Conservation (phyloP, 495 filamentous ascomycete species). For the Daldinia grandis region DNA sequence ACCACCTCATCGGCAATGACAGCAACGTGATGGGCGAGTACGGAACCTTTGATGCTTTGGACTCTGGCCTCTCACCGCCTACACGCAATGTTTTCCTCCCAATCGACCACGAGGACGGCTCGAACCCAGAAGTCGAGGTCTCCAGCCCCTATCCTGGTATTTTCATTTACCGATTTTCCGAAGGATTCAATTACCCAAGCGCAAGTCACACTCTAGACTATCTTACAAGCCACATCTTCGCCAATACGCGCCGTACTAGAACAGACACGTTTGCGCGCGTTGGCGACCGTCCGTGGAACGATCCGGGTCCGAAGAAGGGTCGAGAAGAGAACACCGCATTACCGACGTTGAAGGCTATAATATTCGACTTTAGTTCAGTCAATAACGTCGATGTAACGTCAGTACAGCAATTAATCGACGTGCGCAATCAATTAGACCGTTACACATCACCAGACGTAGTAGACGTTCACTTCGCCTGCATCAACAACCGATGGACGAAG, state of each 20-base stretch:
- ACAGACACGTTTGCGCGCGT: slow-evolving; percentile 64
- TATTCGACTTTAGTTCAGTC: slow-evolving; percentile 94
- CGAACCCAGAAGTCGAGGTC: slow-evolving; percentile 84
- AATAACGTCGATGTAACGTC: slow-evolving; percentile 97
- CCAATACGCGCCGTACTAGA: slow-evolving; percentile 80
- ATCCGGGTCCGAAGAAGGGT: slow-evolving; percentile 74
- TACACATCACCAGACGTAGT: slow-evolving; percentile 85
- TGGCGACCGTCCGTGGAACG: slow-evolving; percentile 96
- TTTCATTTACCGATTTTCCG: slow-evolving; percentile 97
- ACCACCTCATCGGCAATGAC: slow-evolving; percentile 74
- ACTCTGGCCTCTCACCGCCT: slow-evolving; percentile 45
- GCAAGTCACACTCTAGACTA: slow-evolving; percentile 89
- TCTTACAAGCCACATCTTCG: slow-evolving; percentile 77
- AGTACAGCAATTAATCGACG: slow-evolving; percentile 93
- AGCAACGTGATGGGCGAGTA: slow-evolving; percentile 50
- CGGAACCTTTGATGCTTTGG: slow-evolving; percentile 56
- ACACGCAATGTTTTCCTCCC: slow-evolving; percentile 88
- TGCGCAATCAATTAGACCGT: slow-evolving; percentile 94
- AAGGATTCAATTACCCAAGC: slow-evolving; percentile 97
- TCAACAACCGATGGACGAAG: slow-evolving; percentile 98
- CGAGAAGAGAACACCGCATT: slow-evolving; percentile 45
- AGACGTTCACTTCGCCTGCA: slow-evolving; percentile 94
- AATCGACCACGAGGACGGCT: slow-evolving; percentile 85
- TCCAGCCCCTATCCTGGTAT: slow-evolving; percentile 88
- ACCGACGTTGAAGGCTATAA: slow-evolving; percentile 87